A percentile compares a stretch with the other conserved stretches of the same genome.
Conservation (phyloP, 2,329 filamentous ascomycete species). For the Ascochyta viciae-villosae region DNA sequence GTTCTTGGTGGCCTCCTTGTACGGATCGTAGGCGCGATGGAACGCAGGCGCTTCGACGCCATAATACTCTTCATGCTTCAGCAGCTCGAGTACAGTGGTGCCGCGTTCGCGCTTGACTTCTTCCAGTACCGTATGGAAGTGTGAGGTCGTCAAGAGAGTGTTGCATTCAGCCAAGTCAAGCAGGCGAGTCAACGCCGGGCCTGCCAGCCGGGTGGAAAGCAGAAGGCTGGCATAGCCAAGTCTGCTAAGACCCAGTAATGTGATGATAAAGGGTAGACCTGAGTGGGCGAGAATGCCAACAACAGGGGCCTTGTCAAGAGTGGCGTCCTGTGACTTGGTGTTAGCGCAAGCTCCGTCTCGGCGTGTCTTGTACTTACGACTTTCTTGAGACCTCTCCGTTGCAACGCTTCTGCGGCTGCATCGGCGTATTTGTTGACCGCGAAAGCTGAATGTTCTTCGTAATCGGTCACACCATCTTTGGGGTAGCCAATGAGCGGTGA, state of each 20-base stretch:
- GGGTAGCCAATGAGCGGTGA: slow-evolving; percentile 34
- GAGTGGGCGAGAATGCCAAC: slow-evolving; percentile 62
- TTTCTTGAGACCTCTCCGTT: slow-evolving; percentile 28
- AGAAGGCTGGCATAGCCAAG: slow-evolving; percentile 63
- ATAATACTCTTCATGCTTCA: slow-evolving; percentile 32
- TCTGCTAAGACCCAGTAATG: slow-evolving; percentile 61
- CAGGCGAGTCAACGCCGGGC: slow-evolving; percentile 58
- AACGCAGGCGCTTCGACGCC: slow-evolving; percentile 24
- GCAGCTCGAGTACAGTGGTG: slow-evolving; percentile 30
- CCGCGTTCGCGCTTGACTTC: slow-evolving; percentile 39
- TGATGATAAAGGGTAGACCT: slow-evolving; percentile 62
- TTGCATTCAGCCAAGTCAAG: slow-evolving; percentile 35
- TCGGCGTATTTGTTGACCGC: slow-evolving; percentile 36
- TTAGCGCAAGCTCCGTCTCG: slow-evolving; percentile 8
- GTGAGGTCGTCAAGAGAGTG: slow-evolving; percentile 27
- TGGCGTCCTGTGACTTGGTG: slow-evolving; percentile 19
- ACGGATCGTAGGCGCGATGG: slow-evolving; percentile 28
- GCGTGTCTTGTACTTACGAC: slow-evolving; percentile 21
- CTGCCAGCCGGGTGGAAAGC: slow-evolving; percentile 62
- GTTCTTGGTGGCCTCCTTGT: slow-evolving; percentile 48
- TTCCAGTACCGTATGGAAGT: slow-evolving; percentile 30
- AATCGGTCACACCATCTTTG: slow-evolving; percentile 30
- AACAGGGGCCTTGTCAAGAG: slow-evolving; percentile 26
- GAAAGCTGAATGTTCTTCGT: slow-evolving; percentile 35
- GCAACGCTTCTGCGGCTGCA: slow-evolving; percentile 30